Evolutionary conservation across 208 protist species (phyloP).

Genomic region (Acanthamoeba healyi): DNA sequence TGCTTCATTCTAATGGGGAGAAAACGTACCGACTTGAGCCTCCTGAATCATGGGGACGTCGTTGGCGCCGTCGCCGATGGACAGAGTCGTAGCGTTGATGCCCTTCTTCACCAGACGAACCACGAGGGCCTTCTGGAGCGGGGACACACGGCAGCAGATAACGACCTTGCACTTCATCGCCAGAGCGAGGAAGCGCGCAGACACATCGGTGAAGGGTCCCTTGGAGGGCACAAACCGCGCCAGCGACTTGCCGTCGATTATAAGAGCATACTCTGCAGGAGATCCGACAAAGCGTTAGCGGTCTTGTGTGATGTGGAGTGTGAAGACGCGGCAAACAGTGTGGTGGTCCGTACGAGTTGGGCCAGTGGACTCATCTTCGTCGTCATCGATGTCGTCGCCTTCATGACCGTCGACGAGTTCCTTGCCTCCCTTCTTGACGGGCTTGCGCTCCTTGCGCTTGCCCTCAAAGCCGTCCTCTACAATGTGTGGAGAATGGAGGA

Average conservation of each 20-base stretch:
- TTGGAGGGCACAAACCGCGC: constrained; percentile 42
- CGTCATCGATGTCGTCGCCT: not conserved
- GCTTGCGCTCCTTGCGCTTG: constrained; percentile 21
- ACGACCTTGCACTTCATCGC: constrained; percentile 86
- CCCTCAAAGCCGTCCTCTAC: not conserved
- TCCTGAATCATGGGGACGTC: constrained; percentile 97
- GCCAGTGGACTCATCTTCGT: not conserved
- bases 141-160: constrained; percentile 91
- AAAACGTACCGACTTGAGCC: constrained; percentile 77
- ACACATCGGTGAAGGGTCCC: constrained; percentile 57
- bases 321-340: not conserved
- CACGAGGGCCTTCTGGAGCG: constrained; percentile 88
- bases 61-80: constrained; percentile 98
- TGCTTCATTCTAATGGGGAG: not conserved
- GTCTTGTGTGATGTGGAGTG: no score
- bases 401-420: not conserved
- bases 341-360: not conserved
- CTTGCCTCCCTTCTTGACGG: constrained; percentile 21
- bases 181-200: constrained; percentile 80
- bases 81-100: constrained; percentile 91
- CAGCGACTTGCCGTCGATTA: constrained; percentile 65
- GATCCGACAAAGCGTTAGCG: no score
- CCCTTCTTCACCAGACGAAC: constrained; percentile 86
- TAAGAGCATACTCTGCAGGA: not conserved
- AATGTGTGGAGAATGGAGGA: not conserved